phyloP scores from a whole-genome alignment of 1,284 basidiomycete genomes.

The Ceratobasidium papillatum region DNA sequence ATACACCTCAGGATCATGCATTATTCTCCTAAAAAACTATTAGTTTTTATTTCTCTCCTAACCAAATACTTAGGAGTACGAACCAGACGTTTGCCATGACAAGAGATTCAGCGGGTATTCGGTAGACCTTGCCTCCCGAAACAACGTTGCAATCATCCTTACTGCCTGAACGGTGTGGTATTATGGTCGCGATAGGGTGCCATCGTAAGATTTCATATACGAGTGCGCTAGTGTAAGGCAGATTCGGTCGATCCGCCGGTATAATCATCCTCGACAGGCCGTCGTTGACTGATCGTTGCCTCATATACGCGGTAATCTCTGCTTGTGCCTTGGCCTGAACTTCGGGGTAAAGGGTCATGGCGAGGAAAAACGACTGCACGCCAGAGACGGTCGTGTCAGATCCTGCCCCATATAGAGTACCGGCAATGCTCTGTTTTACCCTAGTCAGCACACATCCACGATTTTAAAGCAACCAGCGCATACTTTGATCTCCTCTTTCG shows the following conservation, averaged over 20 bases:
- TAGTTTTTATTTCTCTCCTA: not conserved
- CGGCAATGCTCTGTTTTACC: not conserved
- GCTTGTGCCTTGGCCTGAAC: not conserved
- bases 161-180: not conserved
- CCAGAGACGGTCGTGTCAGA: not conserved
- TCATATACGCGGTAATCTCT: not conserved
- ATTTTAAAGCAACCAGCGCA: not conserved
- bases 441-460: not conserved
- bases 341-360: not conserved
- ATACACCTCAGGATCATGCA: conserved; percentile 3
- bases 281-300: not conserved
- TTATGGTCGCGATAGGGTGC: not conserved
- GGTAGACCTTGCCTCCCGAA: not conserved
- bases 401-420: not conserved
- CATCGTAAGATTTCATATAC: not conserved
- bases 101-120: not conserved
- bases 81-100: not conserved
- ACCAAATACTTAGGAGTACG: not conserved
- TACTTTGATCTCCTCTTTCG: not conserved
- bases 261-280: not conserved
- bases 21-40: not conserved
- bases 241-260: not conserved
- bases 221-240: not conserved
- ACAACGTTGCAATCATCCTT: conserved; percentile 1
- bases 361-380: not conserved